Conservation (phyloP, 768 basidiomycete genomes). For the Mrakia gelida region DNA sequence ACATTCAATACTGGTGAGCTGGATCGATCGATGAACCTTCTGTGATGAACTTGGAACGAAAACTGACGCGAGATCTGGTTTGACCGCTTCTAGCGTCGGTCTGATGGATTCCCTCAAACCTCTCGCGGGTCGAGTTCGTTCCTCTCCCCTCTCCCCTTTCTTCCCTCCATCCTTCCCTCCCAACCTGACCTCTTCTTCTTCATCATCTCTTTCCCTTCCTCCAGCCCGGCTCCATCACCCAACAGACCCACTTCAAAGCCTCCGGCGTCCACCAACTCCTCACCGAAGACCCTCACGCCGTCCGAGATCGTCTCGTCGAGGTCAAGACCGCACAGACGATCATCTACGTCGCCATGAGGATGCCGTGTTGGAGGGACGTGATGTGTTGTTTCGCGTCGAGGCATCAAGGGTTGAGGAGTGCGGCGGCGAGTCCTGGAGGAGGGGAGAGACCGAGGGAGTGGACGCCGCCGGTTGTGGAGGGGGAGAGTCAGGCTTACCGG, state of each 20-base stretch:
- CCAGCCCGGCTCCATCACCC: slow-evolving; percentile 4
- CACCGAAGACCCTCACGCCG: not conserved
- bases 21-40: no score
- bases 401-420: not conserved
- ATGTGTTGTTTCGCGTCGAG: slow-evolving; percentile 11
- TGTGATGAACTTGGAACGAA: not conserved
- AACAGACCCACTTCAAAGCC: not conserved
- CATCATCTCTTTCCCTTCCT: not conserved
- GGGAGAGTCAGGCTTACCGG: not conserved
- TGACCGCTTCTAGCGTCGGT: not conserved
- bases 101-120: slow-evolving; percentile 5
- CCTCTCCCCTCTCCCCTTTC: not conserved
- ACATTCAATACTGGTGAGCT: slow-evolving; percentile 12
- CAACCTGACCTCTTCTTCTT: not conserved
- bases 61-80: not conserved
- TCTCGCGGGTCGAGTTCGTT: not conserved
- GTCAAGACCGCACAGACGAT: not conserved
- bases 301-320: not conserved
- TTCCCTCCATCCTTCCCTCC: not conserved
- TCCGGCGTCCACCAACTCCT: not conserved
- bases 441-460: not conserved
- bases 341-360: not conserved
- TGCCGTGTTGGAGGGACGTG: not conserved
- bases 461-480: not conserved
- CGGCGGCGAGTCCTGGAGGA: not conserved